Evolutionary conservation across 768 basidiomycete genomes (phyloP).

Genomic region (Suillus spraguei): DNA sequence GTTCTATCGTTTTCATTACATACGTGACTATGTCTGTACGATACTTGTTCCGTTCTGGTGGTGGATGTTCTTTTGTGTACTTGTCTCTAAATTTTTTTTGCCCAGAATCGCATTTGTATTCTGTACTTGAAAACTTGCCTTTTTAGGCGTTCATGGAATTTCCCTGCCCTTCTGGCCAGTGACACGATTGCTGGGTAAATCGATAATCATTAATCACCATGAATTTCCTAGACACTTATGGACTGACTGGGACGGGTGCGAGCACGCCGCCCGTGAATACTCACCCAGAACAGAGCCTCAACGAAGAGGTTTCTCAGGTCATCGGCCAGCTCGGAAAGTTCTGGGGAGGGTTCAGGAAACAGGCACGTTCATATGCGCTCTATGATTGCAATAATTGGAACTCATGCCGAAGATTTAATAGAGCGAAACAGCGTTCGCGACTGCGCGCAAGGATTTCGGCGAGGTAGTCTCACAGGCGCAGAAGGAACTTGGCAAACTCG

Average conservation of each 20-base stretch:
- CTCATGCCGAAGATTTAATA: slow-evolving; percentile 30
- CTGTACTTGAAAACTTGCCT: neutral
- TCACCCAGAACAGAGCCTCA: slow-evolving; percentile 57
- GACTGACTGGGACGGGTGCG: slow-evolving; percentile 47
- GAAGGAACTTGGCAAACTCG: slow-evolving; percentile 68
- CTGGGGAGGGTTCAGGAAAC: slow-evolving; percentile 91
- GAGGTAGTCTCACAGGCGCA: slow-evolving; percentile 81
- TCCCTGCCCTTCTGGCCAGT: no score
- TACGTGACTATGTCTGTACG: slow-evolving; percentile 19
- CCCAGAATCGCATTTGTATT: neutral
- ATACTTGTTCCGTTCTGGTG: slow-evolving; percentile 8
- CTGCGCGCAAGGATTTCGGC: slow-evolving; percentile 72
- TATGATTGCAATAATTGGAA: neutral
- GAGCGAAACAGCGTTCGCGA: slow-evolving; percentile 71
- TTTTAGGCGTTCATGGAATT: slow-evolving; percentile 13
- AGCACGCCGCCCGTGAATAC: slow-evolving; percentile 46
- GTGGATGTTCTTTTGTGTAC: neutral
- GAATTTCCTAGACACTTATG: slow-evolving; percentile 78
- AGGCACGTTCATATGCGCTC: slow-evolving; percentile 51
- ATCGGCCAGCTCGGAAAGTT: slow-evolving; percentile 84
- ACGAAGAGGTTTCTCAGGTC: slow-evolving; percentile 89
- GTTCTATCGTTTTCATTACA: neutral
- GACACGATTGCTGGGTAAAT: neutral
- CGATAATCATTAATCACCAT: slow-evolving; percentile 36
- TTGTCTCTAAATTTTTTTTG: neutral